phyloP scores from a whole-genome alignment of 306 rosid species.

The Medicago truncatula region MtrunA17r5.0-ANR NC_053045.1:34261001-34261500 shows the following conservation, averaged over 20 bases:
- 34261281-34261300: conserved; percentile 57
- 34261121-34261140: neutral
- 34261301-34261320: conserved; percentile 41
- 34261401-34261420: too few species aligned
- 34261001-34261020: too few species aligned
- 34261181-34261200: conserved; percentile 42
- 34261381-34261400: neutral
- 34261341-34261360: conserved; percentile 73
- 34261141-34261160: neutral
- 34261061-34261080: conserved; percentile 12
- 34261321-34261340: conserved; percentile 66
- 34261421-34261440: neutral
- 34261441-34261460: too few species aligned
- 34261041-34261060: conserved; percentile 6
- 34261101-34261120: conserved; percentile 19
- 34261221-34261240: conserved; percentile 65
- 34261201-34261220: conserved; percentile 38
- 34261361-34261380: conserved; percentile 48
- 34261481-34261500: neutral
- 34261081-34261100: conserved; percentile 38
- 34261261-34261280: conserved; percentile 73
- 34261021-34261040: too few species aligned
- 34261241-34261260: conserved; percentile 64
- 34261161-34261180: conserved; percentile 67
- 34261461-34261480: neutral